Conservation (phyloP, 2,329 filamentous ascomycete genomes). For the Calonectria multiphialidica region DNA sequence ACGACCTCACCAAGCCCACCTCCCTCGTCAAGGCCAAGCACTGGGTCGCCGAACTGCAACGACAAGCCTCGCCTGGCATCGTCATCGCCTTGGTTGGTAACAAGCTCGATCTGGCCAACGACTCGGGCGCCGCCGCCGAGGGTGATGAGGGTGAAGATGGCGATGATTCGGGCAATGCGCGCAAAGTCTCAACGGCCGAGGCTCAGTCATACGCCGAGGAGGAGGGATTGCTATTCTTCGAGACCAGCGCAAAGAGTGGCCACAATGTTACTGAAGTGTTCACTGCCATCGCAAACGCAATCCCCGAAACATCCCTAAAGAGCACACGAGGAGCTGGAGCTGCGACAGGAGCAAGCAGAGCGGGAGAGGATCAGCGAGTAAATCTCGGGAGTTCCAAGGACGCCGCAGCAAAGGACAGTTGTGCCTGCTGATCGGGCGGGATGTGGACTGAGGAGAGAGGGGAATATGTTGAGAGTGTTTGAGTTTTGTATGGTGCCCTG, state of each 20-base stretch:
- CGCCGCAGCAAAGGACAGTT: constrained; percentile 86
- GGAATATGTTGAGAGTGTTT: constrained; percentile 30
- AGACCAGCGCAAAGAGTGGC: constrained; percentile 97
- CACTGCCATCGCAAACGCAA: constrained; percentile 97
- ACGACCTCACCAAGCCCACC: constrained; percentile 97
- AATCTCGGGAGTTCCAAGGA: constrained; percentile 83
- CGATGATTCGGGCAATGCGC: constrained; percentile 77
- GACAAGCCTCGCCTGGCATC: constrained; percentile 95
- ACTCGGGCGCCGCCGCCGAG: constrained; percentile 54
- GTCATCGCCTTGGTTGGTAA: constrained; percentile 98
- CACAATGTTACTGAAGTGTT: constrained; percentile 96
- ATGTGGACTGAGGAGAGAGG: constrained; percentile 17
- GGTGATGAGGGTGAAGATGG: constrained; percentile 68
- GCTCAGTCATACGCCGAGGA: constrained; percentile 95
- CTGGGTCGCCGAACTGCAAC: constrained; percentile 97
- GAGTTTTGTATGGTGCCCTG: constrained; percentile 41
- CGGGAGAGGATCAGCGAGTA: constrained; percentile 79
- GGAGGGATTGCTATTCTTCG: constrained; percentile 94
- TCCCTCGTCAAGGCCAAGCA: constrained; percentile 97
- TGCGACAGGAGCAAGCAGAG: constrained; percentile 69
- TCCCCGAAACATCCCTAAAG: constrained; percentile 96
- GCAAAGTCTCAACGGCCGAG: constrained; percentile 92
- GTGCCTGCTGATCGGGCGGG: constrained; percentile 76
- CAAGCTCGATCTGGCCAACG: constrained; percentile 89
- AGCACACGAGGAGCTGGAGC: constrained; percentile 81